Evolutionary conservation across 78 protist genomes (phyloP), one percentile per base, ranked within the genome.

Genomic region (Chrysochromulina tobinii): DNA sequence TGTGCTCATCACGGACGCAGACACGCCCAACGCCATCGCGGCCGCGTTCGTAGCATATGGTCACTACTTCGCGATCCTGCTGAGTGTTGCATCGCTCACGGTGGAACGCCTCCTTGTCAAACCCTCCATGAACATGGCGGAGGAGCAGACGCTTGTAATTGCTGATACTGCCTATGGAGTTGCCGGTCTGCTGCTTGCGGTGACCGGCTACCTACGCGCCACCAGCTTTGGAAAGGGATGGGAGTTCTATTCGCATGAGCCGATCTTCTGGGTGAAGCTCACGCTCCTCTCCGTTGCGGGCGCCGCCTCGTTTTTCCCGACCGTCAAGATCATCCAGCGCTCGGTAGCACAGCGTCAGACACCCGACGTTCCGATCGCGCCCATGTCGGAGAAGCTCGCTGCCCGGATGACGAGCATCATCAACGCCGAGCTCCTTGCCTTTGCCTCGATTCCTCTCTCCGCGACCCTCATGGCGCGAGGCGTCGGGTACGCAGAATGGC

Each of bases 191-290:
- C 23, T 53, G 25, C 12, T 53, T 3, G 61, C 8, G 11, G 57
- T 1, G 3, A 53, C 85, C 1, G 85, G 85, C 14, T 77, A 77
- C 11, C 61, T 53, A 4, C 85, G 85, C 2, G 85, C 11, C 61
- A 18, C 61, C 50, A 14, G 17, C 61, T 77, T 17, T 11, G 85
- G 85, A 18, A 77, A 77, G 11, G 85, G 85, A 3, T 77, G 85
- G 85, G 85, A 77, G 27, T 77, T 77, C 85, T 77, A 77, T 27
- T 6, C 3, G 59, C 85, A 77, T 27, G 85, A 77, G 85, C 85
- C 85, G 14, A 77, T 77, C 58, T 77, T 77, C 61, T 77, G 85
- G 85, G 27, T 53, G 3, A 77, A 77, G 85, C 1, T 77, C 25
- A 18, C 61, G 15, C 59, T 77, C 21, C 11, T 53, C 27, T 25